phyloP scores from a whole-genome alignment of 108 stramenopile species.

The Stephanodiscus triporus region DNA sequence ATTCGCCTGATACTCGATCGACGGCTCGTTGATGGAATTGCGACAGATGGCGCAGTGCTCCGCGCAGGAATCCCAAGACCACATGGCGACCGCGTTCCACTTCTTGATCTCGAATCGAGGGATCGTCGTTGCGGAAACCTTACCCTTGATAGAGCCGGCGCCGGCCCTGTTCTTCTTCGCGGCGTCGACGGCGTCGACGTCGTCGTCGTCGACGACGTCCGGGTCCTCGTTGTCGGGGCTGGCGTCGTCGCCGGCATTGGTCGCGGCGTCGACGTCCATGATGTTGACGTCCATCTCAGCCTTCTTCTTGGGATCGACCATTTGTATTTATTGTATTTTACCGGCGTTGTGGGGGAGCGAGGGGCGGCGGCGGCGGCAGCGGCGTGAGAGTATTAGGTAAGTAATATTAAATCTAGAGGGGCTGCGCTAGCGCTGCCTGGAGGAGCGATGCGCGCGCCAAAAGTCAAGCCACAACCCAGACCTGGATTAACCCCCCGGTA shows the following conservation, averaged over 20 bases:
- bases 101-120: slow-evolving; percentile 92
- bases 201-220: slow-evolving; percentile 47
- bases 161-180: background rate
- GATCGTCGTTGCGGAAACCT: slow-evolving; percentile 18
- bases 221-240: slow-evolving; percentile 10
- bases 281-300: background rate
- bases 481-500: too few relatives aligned
- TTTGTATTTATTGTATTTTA: background rate
- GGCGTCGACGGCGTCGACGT: slow-evolving; percentile 22
- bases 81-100: slow-evolving; percentile 99
- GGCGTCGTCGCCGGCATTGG: background rate
- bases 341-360: too few relatives aligned
- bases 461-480: too few relatives aligned
- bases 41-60: slow-evolving; percentile 99
- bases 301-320: background rate
- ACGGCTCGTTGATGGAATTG: slow-evolving; percentile 98
- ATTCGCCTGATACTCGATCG: slow-evolving; percentile 99
- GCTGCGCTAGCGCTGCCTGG: too few relatives aligned
- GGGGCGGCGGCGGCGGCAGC: too few relatives aligned
- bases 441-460: too few relatives aligned
- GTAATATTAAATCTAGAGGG: too few relatives aligned
- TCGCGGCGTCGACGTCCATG: background rate
- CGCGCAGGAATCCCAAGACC: slow-evolving; percentile 99
- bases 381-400: too few relatives aligned
- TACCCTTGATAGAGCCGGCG: slow-evolving; percentile 14